phyloP scores from a whole-genome alignment of 1,284 basidiomycete species.

The Ceratobasidium theobromae region DNA sequence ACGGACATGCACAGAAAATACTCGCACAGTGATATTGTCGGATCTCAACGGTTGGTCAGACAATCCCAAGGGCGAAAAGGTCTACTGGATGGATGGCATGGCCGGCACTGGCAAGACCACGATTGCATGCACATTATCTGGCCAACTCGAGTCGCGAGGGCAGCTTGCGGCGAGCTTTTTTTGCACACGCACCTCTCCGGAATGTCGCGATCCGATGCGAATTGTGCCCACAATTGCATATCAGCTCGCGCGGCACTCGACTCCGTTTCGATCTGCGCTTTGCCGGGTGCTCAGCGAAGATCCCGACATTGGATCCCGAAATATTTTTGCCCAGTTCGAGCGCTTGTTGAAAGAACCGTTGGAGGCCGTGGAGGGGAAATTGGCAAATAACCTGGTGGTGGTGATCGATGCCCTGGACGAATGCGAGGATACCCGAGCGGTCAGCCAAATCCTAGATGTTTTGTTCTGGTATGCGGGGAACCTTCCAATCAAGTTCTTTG shows the following conservation, averaged over 20 bases:
- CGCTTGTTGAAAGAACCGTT: slow-evolving; percentile 14
- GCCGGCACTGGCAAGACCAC: slow-evolving; percentile 39
- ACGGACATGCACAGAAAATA: no score
- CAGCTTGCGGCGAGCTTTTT: slow-evolving; percentile 41
- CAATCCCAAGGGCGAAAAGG: no score
- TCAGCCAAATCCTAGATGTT: not conserved
- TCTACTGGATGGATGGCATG: no score
- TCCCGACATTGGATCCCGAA: not conserved
- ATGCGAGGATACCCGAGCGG: not conserved
- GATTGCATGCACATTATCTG: slow-evolving; percentile 38
- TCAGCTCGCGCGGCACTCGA: slow-evolving; percentile 17
- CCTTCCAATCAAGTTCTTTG: slow-evolving; percentile 25
- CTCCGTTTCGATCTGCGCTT: not conserved
- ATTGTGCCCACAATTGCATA: slow-evolving; percentile 29
- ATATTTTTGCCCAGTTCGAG: slow-evolving; percentile 5
- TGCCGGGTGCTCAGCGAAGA: not conserved
- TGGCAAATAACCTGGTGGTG: not conserved
- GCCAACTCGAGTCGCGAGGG: slow-evolving; percentile 2
- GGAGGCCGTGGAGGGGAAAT: not conserved
- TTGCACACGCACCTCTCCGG: slow-evolving; percentile 39
- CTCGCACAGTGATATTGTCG: no score
- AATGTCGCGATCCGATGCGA: slow-evolving; percentile 2
- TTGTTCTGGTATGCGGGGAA: not conserved
- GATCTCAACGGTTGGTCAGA: no score
- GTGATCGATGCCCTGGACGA: slow-evolving; percentile 34